Conservation (phyloP, 495 filamentous ascomycete genomes). For the Penicillium salamii region DNA sequence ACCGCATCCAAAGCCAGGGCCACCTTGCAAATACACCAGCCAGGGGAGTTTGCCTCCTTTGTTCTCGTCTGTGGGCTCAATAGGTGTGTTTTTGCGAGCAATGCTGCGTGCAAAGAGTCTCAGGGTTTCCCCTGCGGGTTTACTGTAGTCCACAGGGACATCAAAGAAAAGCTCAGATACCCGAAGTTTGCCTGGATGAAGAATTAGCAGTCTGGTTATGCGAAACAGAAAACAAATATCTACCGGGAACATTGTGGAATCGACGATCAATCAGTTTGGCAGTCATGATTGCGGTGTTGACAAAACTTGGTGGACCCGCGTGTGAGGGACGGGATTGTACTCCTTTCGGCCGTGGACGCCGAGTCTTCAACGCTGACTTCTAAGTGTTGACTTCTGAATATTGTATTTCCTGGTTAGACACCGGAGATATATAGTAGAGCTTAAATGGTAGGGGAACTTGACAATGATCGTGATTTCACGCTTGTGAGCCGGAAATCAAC, state of each 20-base stretch:
- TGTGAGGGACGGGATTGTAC: background rate
- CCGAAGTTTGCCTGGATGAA: constrained; percentile 60
- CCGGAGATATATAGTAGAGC: too few relatives aligned
- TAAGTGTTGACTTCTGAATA: too few relatives aligned
- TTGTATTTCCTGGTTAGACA: too few relatives aligned
- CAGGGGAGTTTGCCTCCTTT: constrained; percentile 56
- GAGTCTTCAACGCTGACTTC: too few relatives aligned
- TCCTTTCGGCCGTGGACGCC: background rate
- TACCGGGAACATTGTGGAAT: constrained; percentile 47
- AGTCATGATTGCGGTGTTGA: constrained; percentile 24
- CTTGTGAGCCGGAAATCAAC: too few relatives aligned
- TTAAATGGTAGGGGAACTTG: too few relatives aligned
- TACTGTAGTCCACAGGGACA: constrained; percentile 72
- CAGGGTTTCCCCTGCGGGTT: constrained; percentile 58
- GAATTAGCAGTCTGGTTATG: background rate
- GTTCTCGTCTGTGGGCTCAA: constrained; percentile 49
- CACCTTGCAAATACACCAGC: constrained; percentile 69
- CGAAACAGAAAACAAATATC: background rate
- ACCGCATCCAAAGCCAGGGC: constrained; percentile 72
- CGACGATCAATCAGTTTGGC: constrained; percentile 45
- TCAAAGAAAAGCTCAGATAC: constrained; percentile 83
- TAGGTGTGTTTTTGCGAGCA: constrained; percentile 58
- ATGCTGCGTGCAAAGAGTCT: constrained; percentile 76
- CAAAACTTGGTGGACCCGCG: background rate
- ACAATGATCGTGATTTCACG: too few relatives aligned